Percentiles rank a stretch among this genome's conserved stretches.
phyloP scores from a whole-genome alignment of 2,329 filamentous ascomycete genomes.

The Neofusicoccum laricinum region DNA sequence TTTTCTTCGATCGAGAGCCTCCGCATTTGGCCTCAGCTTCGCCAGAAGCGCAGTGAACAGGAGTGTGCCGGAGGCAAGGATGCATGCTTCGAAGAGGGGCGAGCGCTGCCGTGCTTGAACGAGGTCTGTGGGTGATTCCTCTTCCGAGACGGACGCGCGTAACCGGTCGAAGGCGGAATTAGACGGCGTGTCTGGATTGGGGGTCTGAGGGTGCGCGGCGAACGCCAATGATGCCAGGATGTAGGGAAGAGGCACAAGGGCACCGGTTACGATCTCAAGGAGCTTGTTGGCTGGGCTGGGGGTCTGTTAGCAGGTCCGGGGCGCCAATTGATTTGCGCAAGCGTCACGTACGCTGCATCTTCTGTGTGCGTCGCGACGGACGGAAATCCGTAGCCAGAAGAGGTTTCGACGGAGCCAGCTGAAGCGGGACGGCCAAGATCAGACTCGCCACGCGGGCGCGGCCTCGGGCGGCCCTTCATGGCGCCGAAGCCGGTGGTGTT shows the following conservation, averaged over 20 bases:
- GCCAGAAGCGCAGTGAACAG: conserved; percentile 43
- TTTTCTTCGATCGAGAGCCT: conserved; percentile 37
- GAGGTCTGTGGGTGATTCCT: not conserved
- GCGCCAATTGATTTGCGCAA: not conserved
- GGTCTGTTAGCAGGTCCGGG: not conserved
- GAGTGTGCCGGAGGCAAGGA: conserved; percentile 46
- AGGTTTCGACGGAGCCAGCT: not conserved
- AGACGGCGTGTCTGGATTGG: not conserved
- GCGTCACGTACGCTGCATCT: conserved; percentile 9
- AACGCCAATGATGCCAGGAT: conserved; percentile 48
- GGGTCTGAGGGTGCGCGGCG: conserved; percentile 12
- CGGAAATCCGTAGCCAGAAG: conserved; percentile 14
- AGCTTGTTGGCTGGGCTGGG: conserved; percentile 35
- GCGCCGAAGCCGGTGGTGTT: conserved; percentile 13
- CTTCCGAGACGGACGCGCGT: conserved; percentile 6
- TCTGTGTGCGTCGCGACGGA: not conserved
- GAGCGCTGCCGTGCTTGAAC: conserved; percentile 19
- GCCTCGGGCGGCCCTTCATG: conserved; percentile 27
- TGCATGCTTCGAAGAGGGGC: conserved; percentile 43
- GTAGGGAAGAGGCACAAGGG: conserved; percentile 50
- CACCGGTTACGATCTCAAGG: conserved; percentile 48
- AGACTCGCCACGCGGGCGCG: conserved; percentile 43
- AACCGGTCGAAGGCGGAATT: conserved; percentile 12
- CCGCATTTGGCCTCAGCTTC: conserved; percentile 27
- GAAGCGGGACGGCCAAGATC: conserved; percentile 40